Evolutionary conservation across 768 basidiomycete genomes (phyloP).

Genomic region (Mycena maculata): DNA sequence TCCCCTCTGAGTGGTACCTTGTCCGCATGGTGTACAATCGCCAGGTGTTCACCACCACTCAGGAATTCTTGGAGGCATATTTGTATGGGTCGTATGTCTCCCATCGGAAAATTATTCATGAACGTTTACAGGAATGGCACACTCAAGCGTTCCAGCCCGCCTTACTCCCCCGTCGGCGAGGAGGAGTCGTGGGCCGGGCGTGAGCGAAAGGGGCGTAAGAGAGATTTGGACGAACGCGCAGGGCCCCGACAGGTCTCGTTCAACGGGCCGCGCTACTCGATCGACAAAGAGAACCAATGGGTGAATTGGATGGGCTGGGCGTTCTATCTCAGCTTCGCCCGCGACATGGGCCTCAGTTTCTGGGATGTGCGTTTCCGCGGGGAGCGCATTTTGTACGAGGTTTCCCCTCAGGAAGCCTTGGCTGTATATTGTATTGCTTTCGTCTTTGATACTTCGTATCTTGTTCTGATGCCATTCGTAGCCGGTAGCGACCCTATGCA

Average conservation of each 20-base stretch:
- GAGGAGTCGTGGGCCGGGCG: conserved; percentile 61
- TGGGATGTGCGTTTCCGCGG: conserved; percentile 70
- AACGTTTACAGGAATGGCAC: conserved; percentile 54
- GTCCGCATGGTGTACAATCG: conserved; percentile 70
- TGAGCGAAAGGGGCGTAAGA: conserved; percentile 48
- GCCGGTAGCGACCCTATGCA: conserved; percentile 74
- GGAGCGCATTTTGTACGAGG: conserved; percentile 72
- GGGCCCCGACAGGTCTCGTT: conserved; percentile 74
- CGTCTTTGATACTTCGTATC: background rate
- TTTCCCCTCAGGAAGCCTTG: conserved; percentile 71
- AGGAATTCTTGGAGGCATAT: conserved; percentile 65
- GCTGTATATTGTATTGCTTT: conserved; percentile 61
- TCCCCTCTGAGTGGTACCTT: conserved; percentile 61
- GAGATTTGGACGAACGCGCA: conserved; percentile 73
- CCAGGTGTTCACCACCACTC: conserved; percentile 61
- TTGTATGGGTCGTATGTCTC: conserved; percentile 26
- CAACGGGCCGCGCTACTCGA: conserved; percentile 66
- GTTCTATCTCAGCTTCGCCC: no score
- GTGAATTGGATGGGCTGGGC: conserved; percentile 78
- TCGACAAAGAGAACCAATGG: conserved; percentile 62
- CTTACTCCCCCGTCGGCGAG: conserved; percentile 41
- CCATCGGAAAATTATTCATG: background rate
- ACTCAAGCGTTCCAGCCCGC: conserved; percentile 53
- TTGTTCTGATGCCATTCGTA: conserved; percentile 33
- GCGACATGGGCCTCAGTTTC: conserved; percentile 73